Evolutionary conservation across 2,329 filamentous ascomycete species (phyloP).

Genomic region (Neofusicoccum sp.): DNA sequence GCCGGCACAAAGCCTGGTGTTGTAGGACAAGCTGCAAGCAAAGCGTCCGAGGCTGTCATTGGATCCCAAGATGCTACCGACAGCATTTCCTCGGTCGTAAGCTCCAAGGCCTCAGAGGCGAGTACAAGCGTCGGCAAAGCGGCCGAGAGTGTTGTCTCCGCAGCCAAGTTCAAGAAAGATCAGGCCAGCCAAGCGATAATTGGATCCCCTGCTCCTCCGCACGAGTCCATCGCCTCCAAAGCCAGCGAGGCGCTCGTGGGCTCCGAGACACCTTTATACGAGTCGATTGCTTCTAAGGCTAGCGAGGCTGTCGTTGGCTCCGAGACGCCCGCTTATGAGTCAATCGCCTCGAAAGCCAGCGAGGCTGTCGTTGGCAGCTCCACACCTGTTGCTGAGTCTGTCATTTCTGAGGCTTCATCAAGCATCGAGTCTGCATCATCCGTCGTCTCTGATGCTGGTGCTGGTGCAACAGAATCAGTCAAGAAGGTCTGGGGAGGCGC

Average conservation of each 20-base stretch:
- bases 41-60: slow-evolving; percentile 35
- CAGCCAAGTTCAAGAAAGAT: slow-evolving; percentile 27
- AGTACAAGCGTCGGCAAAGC: slow-evolving; percentile 21
- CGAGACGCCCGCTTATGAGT: slow-evolving; percentile 54
- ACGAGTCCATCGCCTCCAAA: slow-evolving; percentile 36
- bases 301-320: slow-evolving; percentile 50
- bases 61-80: slow-evolving; percentile 26
- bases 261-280: slow-evolving; percentile 46
- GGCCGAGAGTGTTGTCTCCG: slow-evolving; percentile 29
- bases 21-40: slow-evolving; percentile 37
- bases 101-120: slow-evolving; percentile 26
- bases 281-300: slow-evolving; percentile 49
- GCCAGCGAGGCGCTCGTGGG: slow-evolving; percentile 51
- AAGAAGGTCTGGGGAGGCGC: slow-evolving; percentile 59
- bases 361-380: slow-evolving; percentile 49
- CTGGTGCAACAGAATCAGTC: slow-evolving; percentile 36
- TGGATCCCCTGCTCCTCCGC: slow-evolving; percentile 24
- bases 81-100: slow-evolving; percentile 39
- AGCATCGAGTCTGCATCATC: slow-evolving; percentile 24
- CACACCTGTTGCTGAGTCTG: slow-evolving; percentile 51
- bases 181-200: slow-evolving; percentile 28
- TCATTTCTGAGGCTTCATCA: slow-evolving; percentile 22
- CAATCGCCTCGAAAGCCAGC: slow-evolving; percentile 17
- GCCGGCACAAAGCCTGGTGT: slow-evolving; percentile 28
- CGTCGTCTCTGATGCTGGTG: slow-evolving; percentile 26